A percentile compares a stretch with the other conserved stretches of the same genome.
These are phyloP conservation scores for Xylaria bambusicola DNA, from an alignment of 495 filamentous ascomycete species.

Conservation along the genomic window DNA sequence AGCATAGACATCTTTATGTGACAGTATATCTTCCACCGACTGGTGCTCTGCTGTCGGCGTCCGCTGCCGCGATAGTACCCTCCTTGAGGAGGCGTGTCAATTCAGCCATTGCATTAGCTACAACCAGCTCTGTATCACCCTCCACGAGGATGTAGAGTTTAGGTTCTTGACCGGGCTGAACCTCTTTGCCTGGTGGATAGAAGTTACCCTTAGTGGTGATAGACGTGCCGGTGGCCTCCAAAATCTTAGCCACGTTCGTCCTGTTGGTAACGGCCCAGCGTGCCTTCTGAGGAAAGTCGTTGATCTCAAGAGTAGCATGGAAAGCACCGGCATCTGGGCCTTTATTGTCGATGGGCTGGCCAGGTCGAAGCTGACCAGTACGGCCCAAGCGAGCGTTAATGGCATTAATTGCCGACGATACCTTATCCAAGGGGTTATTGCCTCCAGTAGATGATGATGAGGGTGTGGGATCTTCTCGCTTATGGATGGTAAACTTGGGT, in stretches of 20 bases:
- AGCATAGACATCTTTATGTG: slow-evolving; percentile 50
- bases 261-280: slow-evolving; percentile 98
- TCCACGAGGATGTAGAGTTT: slow-evolving; percentile 98
- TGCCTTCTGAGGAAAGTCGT: slow-evolving; percentile 98
- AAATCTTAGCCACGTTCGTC: slow-evolving; percentile 97
- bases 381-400: slow-evolving; percentile 86
- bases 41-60: slow-evolving; percentile 77
- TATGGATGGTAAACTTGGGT: slow-evolving; percentile 75
- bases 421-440: slow-evolving; percentile 77
- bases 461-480: slow-evolving; percentile 60
- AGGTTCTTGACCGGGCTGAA: slow-evolving; percentile 69
- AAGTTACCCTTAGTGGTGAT: slow-evolving; percentile 97
- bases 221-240: slow-evolving; percentile 90
- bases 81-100: slow-evolving; percentile 85
- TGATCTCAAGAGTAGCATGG: slow-evolving; percentile 97
- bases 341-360: slow-evolving; percentile 97
- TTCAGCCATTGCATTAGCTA: slow-evolving; percentile 89
- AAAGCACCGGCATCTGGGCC: slow-evolving; percentile 96
- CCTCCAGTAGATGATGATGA: slow-evolving; percentile 37
- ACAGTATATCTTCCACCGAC: slow-evolving; percentile 89
- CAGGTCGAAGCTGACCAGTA: slow-evolving; percentile 81
- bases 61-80: slow-evolving; percentile 87
- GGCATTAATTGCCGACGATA: slow-evolving; percentile 77
- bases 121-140: slow-evolving; percentile 91
- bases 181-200: slow-evolving; percentile 80